A percentile compares a stretch with the other conserved stretches of the same genome.
phyloP scores from a whole-genome alignment of 306 rosid genomes.

The Vicia faba region DNA sequence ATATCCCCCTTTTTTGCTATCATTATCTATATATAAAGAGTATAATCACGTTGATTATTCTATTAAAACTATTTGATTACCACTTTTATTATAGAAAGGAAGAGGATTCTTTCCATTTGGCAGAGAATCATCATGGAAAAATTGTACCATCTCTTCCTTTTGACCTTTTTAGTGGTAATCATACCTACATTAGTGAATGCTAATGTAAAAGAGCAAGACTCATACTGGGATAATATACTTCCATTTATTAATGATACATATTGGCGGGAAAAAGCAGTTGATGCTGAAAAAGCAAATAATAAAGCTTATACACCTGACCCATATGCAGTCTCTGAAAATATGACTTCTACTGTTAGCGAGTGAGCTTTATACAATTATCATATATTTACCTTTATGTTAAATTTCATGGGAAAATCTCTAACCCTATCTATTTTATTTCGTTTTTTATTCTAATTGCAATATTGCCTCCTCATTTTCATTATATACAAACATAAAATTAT shows the following conservation, averaged over 20 bases:
- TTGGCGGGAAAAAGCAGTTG: too few relatives aligned
- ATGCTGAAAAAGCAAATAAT: too few relatives aligned
- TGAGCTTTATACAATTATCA: conserved; percentile 31
- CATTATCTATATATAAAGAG: background rate
- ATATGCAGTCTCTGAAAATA: conserved; percentile 35
- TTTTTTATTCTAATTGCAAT: too few relatives aligned
- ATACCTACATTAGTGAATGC: conserved; percentile 21
- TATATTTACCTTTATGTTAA: background rate
- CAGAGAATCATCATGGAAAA: too few relatives aligned
- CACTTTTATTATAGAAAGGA: background rate
- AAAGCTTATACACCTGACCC: conserved; percentile 36
- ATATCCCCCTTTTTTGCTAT: conserved; percentile 5
- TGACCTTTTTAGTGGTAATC: too few relatives aligned
- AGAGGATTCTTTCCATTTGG: too few relatives aligned
- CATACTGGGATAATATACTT: conserved; percentile 50
- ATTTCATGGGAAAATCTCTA: too few relatives aligned
- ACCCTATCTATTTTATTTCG: too few relatives aligned
- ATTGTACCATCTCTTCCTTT: background rate
- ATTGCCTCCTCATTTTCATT: too few relatives aligned
- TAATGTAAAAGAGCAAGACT: conserved; percentile 13
- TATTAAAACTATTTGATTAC: background rate
- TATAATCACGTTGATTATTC: background rate
- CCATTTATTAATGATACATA: conserved; percentile 21
- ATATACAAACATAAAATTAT: too few relatives aligned
- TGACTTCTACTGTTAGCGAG: conserved; percentile 46